Base-by-base conservation (phyloP, 176 grass and related monocot genomes). In the Avena eriantha region DNA sequence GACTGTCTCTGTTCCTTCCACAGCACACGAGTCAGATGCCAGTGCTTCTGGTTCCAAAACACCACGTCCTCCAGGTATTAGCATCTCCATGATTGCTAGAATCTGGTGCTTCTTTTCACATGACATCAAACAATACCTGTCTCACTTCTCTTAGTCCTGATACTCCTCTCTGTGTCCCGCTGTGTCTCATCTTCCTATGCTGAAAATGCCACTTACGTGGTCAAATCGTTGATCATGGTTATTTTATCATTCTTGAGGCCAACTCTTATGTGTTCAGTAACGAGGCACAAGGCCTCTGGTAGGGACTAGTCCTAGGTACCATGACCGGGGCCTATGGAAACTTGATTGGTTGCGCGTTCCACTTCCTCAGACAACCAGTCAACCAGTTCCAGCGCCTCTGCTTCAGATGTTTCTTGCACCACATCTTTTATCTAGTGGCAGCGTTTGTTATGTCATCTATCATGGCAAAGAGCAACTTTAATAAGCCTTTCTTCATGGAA, bases 51-150 rank as follows among this genome's bases (percentile, higher is more conserved):
- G 29, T 67, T 67, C 16, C 66, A 69, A 8, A 69, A 33, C 66
- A 69, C 66, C 66, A 39, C 66, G 33, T 19, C 66, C 33, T 36
- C 8, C 33, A 69, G 33, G 31, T 69, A 36, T 54, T 69, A 69
- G 34, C 33, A 69, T 17, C 66, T 39, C 66, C 66, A 36, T 69
- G 66, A 33, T 17, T 69, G 17, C 66, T 35, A 19, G 66, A 69
- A 36, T 69, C 66, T 36, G 33, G 33, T 69, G 16, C 66, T 69
- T 69, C 66, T 69, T 35, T 69, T 69, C 66, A 69, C 66, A 69
- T 73, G 21, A 22, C 69, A 73, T 18, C 19, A 4, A 13, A 73
- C 21, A 48, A 45, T 45, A 23, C 43, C 11, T 47, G 39, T 23
- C 70, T 71, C 18, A 41, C 68, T 39, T 43, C 12, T 26, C 43